Base-by-base conservation (phyloP, 2,329 filamentous ascomycete species). In the Furcasterigmium sp. region DNA sequence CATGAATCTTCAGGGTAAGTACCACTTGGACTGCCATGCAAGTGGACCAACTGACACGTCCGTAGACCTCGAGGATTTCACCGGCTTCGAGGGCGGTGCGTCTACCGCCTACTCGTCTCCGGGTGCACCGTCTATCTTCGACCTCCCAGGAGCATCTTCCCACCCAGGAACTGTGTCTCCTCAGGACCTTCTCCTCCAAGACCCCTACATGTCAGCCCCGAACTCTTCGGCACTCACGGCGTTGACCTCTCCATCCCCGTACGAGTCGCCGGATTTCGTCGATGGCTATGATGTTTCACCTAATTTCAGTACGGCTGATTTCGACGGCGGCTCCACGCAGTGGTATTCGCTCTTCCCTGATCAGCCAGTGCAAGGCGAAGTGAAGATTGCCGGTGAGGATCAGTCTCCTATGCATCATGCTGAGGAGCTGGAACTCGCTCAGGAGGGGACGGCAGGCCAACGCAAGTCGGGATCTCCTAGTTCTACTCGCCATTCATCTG, bases 141-240 rank as follows among this genome's bases (percentile, higher is more conserved):
- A 81, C 54, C 60, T 75, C 52, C 64, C 56, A 46, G 61, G 63
- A 46, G 70, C 67, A 53, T 65, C 65, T 30, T 72, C 69, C 58
- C 76, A 80, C 59, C 58, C 80, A 58, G 78, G 76, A 55, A 95
- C 90, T 34, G 78, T 95, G 49, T 95, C 90, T 48, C 90, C 90
- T 17, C 84, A 87, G 63, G 89, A 95, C 57, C 73, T 95, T 51
- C 68, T 85, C 52, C 72, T 91, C 54, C 78, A 81, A 53, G 80
- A 87, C 56, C 72, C 76, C 46, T 80, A 81, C 57, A 72, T 80
- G 59, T 94, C 88, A 49, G 81, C 88, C 29, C 90, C 90, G 23
- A 87, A 87, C 58, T 95, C 90, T 3, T 76, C 84, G 37, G 82
- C 87, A 26, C 81, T 93, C 59, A 95, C 90, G 28, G 82, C 89